A percentile compares a stretch with the other conserved stretches of the same genome.
These are phyloP conservation scores for Fistulinella cinereoalba DNA, from an alignment of 1,284 basidiomycete species.

Conservation along the genomic window DNA sequence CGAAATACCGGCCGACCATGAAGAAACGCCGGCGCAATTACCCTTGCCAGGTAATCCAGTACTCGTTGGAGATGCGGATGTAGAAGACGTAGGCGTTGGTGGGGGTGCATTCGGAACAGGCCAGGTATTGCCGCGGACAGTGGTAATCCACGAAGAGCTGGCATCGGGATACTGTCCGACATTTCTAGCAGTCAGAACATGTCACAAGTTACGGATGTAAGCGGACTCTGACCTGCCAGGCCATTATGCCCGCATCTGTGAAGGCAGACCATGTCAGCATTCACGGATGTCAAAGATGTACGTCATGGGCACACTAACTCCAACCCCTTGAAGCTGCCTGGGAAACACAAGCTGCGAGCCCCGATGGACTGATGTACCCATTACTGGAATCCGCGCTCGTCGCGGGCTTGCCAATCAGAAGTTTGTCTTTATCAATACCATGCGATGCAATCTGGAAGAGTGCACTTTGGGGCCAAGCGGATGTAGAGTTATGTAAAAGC, in stretches of 20 bases:
- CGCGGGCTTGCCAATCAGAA: slow-evolving; percentile 65
- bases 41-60: slow-evolving; percentile 7
- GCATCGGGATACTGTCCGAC: slow-evolving; percentile 28
- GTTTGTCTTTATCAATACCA: slow-evolving; percentile 50
- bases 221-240: slow-evolving; percentile 34
- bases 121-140: slow-evolving; percentile 25
- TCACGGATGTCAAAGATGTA: not conserved
- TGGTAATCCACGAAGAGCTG: slow-evolving; percentile 22
- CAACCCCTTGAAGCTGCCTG: slow-evolving; percentile 56
- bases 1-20: slow-evolving; percentile 9
- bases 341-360: slow-evolving; percentile 52
- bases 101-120: slow-evolving; percentile 13
- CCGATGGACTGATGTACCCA: slow-evolving; percentile 53
- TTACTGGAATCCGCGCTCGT: slow-evolving; percentile 50
- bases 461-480: slow-evolving; percentile 40
- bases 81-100: not conserved
- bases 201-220: not conserved
- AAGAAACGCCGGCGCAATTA: slow-evolving; percentile 15
- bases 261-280: no score
- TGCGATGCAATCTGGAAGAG: slow-evolving; percentile 63
- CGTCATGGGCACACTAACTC: slow-evolving; percentile 39
- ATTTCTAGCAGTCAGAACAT: slow-evolving; percentile 40
- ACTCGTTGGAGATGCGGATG: slow-evolving; percentile 6
- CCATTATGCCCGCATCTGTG: slow-evolving; percentile 51
- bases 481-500: slow-evolving; percentile 42